Conservation (phyloP, 192 early-diverging fungal genomes). For the Linnemannia hyalina region DNA sequence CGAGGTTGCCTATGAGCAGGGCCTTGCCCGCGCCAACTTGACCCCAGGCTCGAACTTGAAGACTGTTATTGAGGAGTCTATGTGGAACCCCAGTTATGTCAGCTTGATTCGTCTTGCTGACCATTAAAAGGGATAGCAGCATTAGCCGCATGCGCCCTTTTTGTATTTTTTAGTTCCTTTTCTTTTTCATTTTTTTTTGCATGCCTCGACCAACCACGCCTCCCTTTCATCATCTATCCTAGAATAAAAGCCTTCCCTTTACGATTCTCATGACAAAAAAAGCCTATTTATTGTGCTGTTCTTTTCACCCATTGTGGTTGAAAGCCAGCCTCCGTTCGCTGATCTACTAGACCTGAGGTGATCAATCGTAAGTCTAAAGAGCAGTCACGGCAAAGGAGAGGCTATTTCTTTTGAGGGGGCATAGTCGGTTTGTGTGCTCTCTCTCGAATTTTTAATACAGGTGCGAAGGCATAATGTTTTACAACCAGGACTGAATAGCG, state of each 20-base stretch:
- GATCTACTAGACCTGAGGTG: background rate
- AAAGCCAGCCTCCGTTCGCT: background rate
- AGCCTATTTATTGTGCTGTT: background rate
- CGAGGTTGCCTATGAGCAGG: conserved; percentile 66
- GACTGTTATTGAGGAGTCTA: conserved; percentile 63
- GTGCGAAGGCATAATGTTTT: conserved; percentile 27
- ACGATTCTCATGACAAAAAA: background rate
- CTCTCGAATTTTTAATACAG: conserved; percentile 50
- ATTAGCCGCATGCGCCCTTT: too few relatives aligned
- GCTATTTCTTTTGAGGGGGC: conserved; percentile 15
- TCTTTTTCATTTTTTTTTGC: background rate
- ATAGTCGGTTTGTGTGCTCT: conserved; percentile 22
- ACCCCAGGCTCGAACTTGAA: conserved; percentile 59
- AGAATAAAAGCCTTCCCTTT: background rate
- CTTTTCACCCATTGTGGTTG: background rate
- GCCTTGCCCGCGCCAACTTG: conserved; percentile 59
- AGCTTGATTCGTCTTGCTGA: conserved; percentile 53
- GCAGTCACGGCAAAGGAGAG: background rate
- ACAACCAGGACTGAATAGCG: conserved; percentile 13
- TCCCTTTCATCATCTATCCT: background rate
- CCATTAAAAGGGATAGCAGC: conserved; percentile 30
- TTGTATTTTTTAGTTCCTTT: conserved; percentile 1
- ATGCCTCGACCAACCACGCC: background rate
- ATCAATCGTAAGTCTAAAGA: background rate
- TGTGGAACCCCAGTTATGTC: conserved; percentile 69